Conservation (phyloP, 2,329 filamentous ascomycete species). For the Canariomyces notabilis region DNA sequence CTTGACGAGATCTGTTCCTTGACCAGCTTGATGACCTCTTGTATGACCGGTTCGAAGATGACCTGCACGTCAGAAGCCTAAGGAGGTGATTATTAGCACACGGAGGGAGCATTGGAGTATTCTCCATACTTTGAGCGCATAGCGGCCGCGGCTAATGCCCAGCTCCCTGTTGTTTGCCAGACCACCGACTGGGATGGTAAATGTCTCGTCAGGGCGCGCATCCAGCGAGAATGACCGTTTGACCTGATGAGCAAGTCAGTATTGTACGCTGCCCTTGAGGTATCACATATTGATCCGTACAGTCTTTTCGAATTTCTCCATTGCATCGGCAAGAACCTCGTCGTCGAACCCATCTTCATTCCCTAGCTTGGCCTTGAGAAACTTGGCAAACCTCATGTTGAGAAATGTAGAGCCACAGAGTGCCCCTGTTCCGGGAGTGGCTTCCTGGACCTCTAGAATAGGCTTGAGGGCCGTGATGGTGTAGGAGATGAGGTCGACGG, state of each 20-base stretch:
- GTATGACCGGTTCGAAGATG: slow-evolving; percentile 42
- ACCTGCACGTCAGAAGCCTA: slow-evolving; percentile 34
- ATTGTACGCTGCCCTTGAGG: background rate
- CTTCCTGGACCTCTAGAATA: slow-evolving; percentile 43
- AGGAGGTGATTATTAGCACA: background rate
- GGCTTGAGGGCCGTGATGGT: slow-evolving; percentile 41
- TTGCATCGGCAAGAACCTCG: slow-evolving; percentile 35
- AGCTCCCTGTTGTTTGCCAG: slow-evolving; percentile 35
- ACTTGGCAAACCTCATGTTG: slow-evolving; percentile 43
- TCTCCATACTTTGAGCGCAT: slow-evolving; percentile 28
- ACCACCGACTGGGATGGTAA: slow-evolving; percentile 34
- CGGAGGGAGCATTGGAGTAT: too few relatives aligned
- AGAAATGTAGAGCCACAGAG: slow-evolving; percentile 47
- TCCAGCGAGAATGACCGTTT: slow-evolving; percentile 35
- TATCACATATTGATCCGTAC: background rate
- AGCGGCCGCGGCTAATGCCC: slow-evolving; percentile 35
- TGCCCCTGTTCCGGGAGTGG: slow-evolving; percentile 44
- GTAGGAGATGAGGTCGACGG: slow-evolving; percentile 51
- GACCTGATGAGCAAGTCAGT: slow-evolving; percentile 21
- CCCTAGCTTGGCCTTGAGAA: slow-evolving; percentile 40
- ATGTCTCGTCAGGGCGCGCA: slow-evolving; percentile 33
- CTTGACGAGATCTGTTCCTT: slow-evolving; percentile 40
- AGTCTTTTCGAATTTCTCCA: slow-evolving; percentile 41
- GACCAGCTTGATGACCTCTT: slow-evolving; percentile 39
- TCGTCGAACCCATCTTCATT: slow-evolving; percentile 40